Evolutionary conservation across 1,284 basidiomycete genomes (phyloP), one percentile per base, ranked within the genome.

Genomic region (Papiliotrema nemorosa): DNA sequence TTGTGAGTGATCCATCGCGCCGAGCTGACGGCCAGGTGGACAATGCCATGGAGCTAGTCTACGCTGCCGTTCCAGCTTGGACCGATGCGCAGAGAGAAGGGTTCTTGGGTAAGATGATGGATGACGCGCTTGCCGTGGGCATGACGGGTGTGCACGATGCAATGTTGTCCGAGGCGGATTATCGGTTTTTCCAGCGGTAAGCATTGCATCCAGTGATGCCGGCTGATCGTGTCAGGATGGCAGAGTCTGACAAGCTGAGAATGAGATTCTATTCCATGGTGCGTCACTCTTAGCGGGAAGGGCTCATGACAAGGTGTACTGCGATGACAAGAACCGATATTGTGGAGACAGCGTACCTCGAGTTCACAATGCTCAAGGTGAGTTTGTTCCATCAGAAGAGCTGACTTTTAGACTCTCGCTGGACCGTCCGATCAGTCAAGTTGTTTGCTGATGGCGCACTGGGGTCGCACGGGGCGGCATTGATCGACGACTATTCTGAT

Each of bases 401-500:
- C 31, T n/a, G 12, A 14, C 13, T 14, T 22, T 21, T 35, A 22
- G 24, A n/a, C n/a, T 18, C 20, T 5, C 80, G 83, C 27, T 76
- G 91, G 22, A 85, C 80, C 27, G 69, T 90, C n/a, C 82, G 84
- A 9, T 82, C 84, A 41, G 80, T 94, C 61, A 97, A 96, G 72
- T 78, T 96, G 2, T 87, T 89, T 64, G 80, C 83, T 9, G 49
- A 65, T 83, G 87, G 88, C 39, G 91, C 93, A 1, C 80, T 97
- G 2, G 91, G 92, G 0, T 90, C 87, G 1, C 90, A 88, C 81
- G 92, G 92, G 3, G 90, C 92, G 0, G 91, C 92, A 0, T 79
- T 97, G 53, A 77, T 89, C 16, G 81, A 86, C 36, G 88, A 90
- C 13, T 97, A 96, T 67, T 79, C 83, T 0, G 91, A 94, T 72